Conservation (phyloP, 352 stramenopile species). For the Phytophthora constricta region DNA sequence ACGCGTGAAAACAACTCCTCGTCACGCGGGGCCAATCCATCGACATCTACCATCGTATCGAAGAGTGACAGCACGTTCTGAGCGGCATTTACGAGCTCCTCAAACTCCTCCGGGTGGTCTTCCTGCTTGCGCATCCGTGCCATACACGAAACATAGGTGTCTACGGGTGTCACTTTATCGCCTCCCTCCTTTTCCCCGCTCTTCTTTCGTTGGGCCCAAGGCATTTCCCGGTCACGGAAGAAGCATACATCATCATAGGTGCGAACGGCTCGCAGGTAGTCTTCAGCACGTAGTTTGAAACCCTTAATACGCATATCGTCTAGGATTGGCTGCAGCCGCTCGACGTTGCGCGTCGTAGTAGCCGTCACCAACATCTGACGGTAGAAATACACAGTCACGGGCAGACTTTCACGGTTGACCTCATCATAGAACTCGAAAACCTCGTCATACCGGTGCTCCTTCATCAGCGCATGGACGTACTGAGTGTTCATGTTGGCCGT, state of each 20-base stretch:
- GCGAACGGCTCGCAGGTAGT: constrained; percentile 61
- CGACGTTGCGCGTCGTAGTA: constrained; percentile 34
- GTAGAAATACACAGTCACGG: constrained; percentile 72
- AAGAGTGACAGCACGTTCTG: constrained; percentile 55
- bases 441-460: constrained; percentile 40
- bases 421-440: constrained; percentile 57
- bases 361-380: constrained; percentile 58
- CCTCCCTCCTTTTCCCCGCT: constrained; percentile 8
- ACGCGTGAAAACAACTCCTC: constrained; percentile 54
- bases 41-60: constrained; percentile 67
- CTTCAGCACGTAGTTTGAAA: constrained; percentile 57
- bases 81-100: constrained; percentile 41
- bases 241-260: constrained; percentile 61
- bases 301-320: constrained; percentile 77
- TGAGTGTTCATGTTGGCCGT: constrained; percentile 72
- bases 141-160: constrained; percentile 56
- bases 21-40: constrained; percentile 40
- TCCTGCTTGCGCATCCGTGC: constrained; percentile 50
- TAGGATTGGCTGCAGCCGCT: constrained; percentile 45
- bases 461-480: constrained; percentile 58
- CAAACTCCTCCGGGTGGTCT: constrained; percentile 47
- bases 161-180: constrained; percentile 36
- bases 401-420: constrained; percentile 45
- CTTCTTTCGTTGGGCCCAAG: constrained; percentile 16
- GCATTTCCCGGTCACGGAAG: constrained; percentile 25